Evolutionary conservation across 441 rosid genomes (phyloP).

Genomic region (Francoa sonchifolia): DNA sequence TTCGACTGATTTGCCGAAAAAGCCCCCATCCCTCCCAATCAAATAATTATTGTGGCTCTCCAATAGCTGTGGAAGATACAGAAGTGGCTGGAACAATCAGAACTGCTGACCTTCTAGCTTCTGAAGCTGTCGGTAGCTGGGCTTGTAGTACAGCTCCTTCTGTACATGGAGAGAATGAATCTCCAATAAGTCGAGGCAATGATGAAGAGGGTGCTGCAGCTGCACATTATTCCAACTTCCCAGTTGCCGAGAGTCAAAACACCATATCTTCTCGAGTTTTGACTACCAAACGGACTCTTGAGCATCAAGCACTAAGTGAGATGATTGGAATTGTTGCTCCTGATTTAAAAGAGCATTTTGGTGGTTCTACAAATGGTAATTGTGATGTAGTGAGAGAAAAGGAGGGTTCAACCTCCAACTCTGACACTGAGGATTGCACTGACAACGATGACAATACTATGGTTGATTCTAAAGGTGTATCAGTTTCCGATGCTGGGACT

Average conservation of each 20-base stretch:
- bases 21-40: conserved; percentile 18
- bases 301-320: conserved; percentile 38
- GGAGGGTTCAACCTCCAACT: conserved; percentile 27
- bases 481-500: conserved; percentile 38
- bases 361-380: conserved; percentile 15
- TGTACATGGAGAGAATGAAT: conserved; percentile 60
- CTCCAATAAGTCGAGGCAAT: conserved; percentile 32
- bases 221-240: conserved; percentile 29
- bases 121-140: conserved; percentile 92
- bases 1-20: conserved; percentile 16
- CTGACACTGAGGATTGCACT: conserved; percentile 44
- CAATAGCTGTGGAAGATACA: conserved; percentile 38
- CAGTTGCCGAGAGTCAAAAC: conserved; percentile 52
- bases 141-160: conserved; percentile 78
- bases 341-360: conserved; percentile 42
- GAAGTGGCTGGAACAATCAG: conserved; percentile 52
- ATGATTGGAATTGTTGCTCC: conserved; percentile 61
- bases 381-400: conserved; percentile 20
- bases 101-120: conserved; percentile 73
- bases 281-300: conserved; percentile 18
- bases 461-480: conserved; percentile 15
- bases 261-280: conserved; percentile 32
- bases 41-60: conserved; percentile 24
- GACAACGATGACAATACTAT: conserved; percentile 29
- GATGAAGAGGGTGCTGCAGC: conserved; percentile 24